These are phyloP conservation scores for Lentinula aciculospora DNA, from an alignment of 768 basidiomycete species.

Conservation along the genomic window DNA sequence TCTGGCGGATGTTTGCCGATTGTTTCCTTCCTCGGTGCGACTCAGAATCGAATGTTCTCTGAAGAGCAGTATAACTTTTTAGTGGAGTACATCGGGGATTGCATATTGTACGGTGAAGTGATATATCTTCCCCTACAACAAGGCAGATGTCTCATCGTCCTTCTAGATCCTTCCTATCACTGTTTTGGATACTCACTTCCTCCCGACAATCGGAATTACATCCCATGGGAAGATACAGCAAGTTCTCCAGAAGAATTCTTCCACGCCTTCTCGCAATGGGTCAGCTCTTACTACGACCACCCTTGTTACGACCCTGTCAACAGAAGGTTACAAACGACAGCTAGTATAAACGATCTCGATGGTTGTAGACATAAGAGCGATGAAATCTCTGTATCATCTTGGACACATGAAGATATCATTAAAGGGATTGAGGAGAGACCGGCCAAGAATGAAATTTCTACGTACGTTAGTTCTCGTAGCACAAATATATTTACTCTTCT, in stretches of 20 bases:
- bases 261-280: conserved; percentile 8
- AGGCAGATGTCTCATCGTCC: background rate
- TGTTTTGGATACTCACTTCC: conserved; percentile 11
- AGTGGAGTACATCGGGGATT: conserved; percentile 8
- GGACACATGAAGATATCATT: conserved; percentile 7
- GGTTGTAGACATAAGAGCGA: background rate
- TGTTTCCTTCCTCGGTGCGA: conserved; percentile 6
- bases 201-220: conserved; percentile 3
- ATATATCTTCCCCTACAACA: background rate
- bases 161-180: conserved; percentile 9
- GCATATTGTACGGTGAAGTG: conserved; percentile 14
- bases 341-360: background rate
- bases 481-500: background rate
- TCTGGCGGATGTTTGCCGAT: conserved; percentile 10
- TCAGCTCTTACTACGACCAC: conserved; percentile 13
- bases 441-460: conserved; percentile 4
- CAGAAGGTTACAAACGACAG: background rate
- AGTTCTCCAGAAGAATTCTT: conserved; percentile 4
- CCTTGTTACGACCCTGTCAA: background rate
- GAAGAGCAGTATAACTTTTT: conserved; percentile 1
- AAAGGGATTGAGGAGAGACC: conserved; percentile 4
- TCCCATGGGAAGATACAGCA: conserved; percentile 8
- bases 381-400: conserved; percentile 3
- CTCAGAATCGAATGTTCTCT: conserved; percentile 5
- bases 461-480: background rate